phyloP scores from a whole-genome alignment of 2,329 filamentous ascomycete genomes.

The Cytospora paraplurivora region DNA sequence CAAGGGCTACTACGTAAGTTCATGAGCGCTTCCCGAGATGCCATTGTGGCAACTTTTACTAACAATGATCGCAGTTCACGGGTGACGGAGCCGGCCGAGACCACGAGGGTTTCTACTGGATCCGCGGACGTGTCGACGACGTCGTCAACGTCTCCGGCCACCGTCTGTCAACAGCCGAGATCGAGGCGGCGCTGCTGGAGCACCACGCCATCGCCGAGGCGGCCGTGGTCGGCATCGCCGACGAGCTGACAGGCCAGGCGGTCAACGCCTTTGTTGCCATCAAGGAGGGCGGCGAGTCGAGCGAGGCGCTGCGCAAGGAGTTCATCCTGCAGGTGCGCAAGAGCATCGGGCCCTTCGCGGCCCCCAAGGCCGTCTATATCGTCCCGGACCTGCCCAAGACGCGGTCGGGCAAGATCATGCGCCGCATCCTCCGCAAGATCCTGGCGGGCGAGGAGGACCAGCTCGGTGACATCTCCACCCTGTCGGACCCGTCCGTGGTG shows the following conservation, averaged over 20 bases:
- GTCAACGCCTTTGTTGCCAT: conserved; percentile 96
- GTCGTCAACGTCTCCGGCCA: conserved; percentile 98
- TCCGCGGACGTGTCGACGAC: conserved; percentile 95
- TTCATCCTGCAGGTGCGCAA: conserved; percentile 93
- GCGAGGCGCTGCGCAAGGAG: conserved; percentile 86
- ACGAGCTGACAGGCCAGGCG: conserved; percentile 94
- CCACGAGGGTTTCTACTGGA: conserved; percentile 99
- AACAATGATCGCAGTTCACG: conserved; percentile 65
- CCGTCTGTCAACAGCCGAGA: conserved; percentile 94
- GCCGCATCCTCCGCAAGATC: conserved; percentile 95
- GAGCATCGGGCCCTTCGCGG: conserved; percentile 96
- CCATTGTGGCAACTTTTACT: not conserved
- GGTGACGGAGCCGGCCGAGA: conserved; percentile 94
- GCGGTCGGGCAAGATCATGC: conserved; percentile 98
- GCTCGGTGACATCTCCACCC: conserved; percentile 89
- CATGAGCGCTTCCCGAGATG: not conserved
- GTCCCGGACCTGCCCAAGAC: conserved; percentile 97
- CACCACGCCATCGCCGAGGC: conserved; percentile 89
- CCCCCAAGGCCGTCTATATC: conserved; percentile 89
- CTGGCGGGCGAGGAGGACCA: conserved; percentile 96
- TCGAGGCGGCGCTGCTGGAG: conserved; percentile 94
- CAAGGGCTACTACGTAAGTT: conserved; percentile 91
- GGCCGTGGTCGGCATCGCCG: conserved; percentile 88
- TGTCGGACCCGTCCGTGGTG: conserved; percentile 88
- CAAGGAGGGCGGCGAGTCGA: conserved; percentile 78